Base-by-base conservation (phyloP, 768 basidiomycete genomes). In the Pulveroboletus sp. region DNA sequence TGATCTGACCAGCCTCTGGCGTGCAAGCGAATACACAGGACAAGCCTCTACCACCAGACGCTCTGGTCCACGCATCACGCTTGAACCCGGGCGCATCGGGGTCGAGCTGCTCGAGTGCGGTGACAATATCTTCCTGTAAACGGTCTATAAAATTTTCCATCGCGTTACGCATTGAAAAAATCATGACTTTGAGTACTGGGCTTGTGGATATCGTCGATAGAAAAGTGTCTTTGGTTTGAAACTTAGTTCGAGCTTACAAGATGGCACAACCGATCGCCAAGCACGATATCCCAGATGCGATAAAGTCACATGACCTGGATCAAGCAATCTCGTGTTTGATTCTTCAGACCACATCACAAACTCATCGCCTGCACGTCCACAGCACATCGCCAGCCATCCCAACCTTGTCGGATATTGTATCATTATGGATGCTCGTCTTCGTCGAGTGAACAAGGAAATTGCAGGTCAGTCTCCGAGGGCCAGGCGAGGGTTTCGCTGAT, bases 391-490 rank as follows among this genome's bases (percentile, higher is more conserved):
- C 27, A 34, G 30, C 29, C 8, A 41, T 31, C 27, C 19, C 20
- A 34, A 40, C 20, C 17, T 35, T 44, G 13, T 56, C n/a, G n/a
- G 48, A 27, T 32, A 39, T 36, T 8, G 6, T 38, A 44, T 45
- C n/a, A 47, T 23, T 45, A 92, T 93, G 82, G 92, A 96, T 64
- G 93, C 93, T 47, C 78, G 93, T 50, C 79, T 93, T 40, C 80
- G 93, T 55, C 77, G 93, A 65, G 88, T 96, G 22, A 92, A 91
- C 71, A 96, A 95, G 73, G 93, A 97, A 73, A 96, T 97, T 52
- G 71, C 83, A 55, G 93, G 90, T 85, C 42, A 53, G 76, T 55
- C 34, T 22, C 30, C 2, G 23, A 17, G 17, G n/a, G 41, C 12
- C n/a, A 20, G 10, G 27, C 6, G 9, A n/a, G 11, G 37, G 29